Evolutionary conservation across 495 filamentous ascomycete genomes (phyloP), one percentile per base, ranked within the genome.

Genomic region (Podospora didyma): DNA sequence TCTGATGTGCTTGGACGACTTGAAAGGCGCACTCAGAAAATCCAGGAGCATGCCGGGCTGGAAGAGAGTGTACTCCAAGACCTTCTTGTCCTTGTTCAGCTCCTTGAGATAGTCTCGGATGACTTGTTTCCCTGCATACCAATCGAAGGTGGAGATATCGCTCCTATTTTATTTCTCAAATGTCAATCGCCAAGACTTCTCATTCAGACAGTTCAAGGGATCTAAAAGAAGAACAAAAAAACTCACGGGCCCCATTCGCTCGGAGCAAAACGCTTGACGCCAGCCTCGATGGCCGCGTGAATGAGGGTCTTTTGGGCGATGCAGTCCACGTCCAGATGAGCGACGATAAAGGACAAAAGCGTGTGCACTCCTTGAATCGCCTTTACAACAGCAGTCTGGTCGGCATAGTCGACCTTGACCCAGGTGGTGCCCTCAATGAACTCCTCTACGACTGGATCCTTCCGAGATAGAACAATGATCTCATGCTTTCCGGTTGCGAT

Each of bases 241-340:
- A 44, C 49, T 45, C 52, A 75, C 73, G 60, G 63, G 46, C 50
- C 67, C 57, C 65, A 74, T 22, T 74, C 72, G 7, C 75, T 75
- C 9, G 82, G 82, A 14, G 84, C 74, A 58, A 81, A 83, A 11
- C 81, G 75, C 54, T 74, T 79, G 10, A 84, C 81, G 3, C 82
- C 79, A 1, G 78, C 81, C 3, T 64, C 52, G 42, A 84, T 66
- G 4, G 76, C 67, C 1, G 81, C 81, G 59, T 84, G 76, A 31
- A 86, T 79, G 19, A 83, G 66, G 16, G 58, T 70, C 57, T 73
- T 80, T 62, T 81, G 78, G 0, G 64, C 45, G 0, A 26, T 60
- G 51, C 65, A 69, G 0, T 59, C 60, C 1, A 59, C 64, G 56
- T 79, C 80, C 1, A 63, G 51, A n/a, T 71, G 64, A 10, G 57